Percentiles rank a stretch among this genome's conserved stretches.
Evolutionary conservation across 208 protist species (phyloP).

Genomic region (Porcisia deanei): DNA sequence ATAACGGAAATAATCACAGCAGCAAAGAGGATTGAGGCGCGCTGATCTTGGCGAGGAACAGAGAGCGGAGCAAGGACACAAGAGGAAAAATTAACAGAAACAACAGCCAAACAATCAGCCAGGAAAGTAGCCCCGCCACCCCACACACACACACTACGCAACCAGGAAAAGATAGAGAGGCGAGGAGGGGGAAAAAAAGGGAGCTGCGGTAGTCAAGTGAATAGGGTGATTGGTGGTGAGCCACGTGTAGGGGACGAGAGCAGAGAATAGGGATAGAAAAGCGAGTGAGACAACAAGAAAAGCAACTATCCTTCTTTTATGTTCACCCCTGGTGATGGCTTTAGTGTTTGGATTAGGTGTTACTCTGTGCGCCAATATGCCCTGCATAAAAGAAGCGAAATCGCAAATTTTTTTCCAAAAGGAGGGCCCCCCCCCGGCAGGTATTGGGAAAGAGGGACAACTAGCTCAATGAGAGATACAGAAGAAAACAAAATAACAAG

Average conservation of each 20-base stretch:
- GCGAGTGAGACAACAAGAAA: background rate
- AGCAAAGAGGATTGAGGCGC: background rate
- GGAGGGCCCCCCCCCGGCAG: background rate
- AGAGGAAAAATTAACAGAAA: background rate
- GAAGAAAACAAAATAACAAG: background rate
- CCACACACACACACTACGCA: constrained; percentile 3
- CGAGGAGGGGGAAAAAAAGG: background rate
- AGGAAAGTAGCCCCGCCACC: background rate
- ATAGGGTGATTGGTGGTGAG: background rate
- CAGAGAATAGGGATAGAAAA: constrained; percentile 10
- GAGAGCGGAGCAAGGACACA: constrained; percentile 14
- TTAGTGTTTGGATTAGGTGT: background rate
- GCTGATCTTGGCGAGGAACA: background rate
- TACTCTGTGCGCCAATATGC: background rate
- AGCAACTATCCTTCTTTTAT: background rate
- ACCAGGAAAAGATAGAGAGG: constrained; percentile 12
- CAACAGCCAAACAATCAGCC: background rate
- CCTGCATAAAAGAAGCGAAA: background rate
- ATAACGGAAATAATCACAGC: constrained; percentile 19
- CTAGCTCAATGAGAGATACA: background rate
- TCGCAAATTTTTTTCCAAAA: background rate
- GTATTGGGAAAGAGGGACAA: background rate
- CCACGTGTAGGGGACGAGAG: background rate
- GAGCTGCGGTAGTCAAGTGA: background rate
- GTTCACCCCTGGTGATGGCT: background rate